phyloP scores from a whole-genome alignment of 2,329 filamentous ascomycete genomes.

The Diaporthe citriasiana region DNA sequence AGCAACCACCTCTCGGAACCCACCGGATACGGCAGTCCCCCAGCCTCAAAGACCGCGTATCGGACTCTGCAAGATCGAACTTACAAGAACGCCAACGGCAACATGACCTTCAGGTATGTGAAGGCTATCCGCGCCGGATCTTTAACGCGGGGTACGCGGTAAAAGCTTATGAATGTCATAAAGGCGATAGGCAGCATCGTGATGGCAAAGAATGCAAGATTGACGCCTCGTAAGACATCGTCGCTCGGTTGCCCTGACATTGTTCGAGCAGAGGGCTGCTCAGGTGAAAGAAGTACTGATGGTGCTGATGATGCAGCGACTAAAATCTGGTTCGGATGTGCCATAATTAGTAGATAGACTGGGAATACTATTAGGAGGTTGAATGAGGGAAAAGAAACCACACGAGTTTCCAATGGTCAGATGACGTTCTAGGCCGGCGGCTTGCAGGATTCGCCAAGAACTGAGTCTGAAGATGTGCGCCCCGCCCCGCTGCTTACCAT shows the following conservation, averaged over 20 bases:
- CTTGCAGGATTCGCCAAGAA: slow-evolving; percentile 12
- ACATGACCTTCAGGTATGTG: slow-evolving; percentile 8
- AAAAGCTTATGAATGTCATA: background rate
- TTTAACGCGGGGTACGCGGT: background rate
- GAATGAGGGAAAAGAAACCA: background rate
- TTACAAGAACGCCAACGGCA: background rate
- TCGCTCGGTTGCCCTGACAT: background rate
- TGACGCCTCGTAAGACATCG: background rate
- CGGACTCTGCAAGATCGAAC: background rate
- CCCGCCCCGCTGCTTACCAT: slow-evolving; percentile 3
- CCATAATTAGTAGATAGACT: background rate
- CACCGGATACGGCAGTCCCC: background rate
- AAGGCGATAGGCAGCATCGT: slow-evolving; percentile 8
- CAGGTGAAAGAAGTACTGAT: slow-evolving; percentile 2
- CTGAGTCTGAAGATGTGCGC: background rate
- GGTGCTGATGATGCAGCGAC: slow-evolving; percentile 9
- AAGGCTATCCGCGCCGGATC: slow-evolving; percentile 5
- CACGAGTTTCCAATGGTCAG: background rate
- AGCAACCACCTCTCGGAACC: background rate
- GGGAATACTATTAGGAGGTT: background rate
- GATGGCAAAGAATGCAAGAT: slow-evolving; percentile 1
- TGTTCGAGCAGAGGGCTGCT: background rate
- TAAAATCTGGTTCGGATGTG: background rate
- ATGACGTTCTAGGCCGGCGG: background rate
- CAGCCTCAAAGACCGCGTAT: background rate